Evolutionary conservation across 345 rosid species (phyloP), one percentile per base, ranked within the genome.

Genomic region (Rhodamnia rubescens): DNA sequence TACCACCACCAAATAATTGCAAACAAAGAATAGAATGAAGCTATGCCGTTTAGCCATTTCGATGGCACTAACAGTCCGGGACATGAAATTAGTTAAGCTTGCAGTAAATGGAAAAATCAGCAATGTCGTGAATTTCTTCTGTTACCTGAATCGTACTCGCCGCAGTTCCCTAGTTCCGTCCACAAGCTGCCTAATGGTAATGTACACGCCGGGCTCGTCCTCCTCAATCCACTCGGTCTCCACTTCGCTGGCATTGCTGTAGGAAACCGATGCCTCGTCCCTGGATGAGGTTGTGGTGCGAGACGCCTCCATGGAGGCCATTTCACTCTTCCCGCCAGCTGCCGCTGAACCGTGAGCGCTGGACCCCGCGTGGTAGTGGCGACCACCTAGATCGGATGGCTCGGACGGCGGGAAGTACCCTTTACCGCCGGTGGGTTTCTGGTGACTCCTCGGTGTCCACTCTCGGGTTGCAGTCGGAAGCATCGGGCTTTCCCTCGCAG

Each of bases 101-200:
- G 9, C 32, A 8, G 69, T 40, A 54, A 36, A 3, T n/a, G 11
- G n/a, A 3, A 10, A 27, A 53, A 50, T 32, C 54, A 53, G 53
- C 24, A 29, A 40, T 11, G 52, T 58, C 42, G 26, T 13, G 32
- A n/a, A 80, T 18, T 18, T 57, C 11, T 11, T n/a, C n/a, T 11
- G 51, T 83, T 93, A 97, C 99, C 99, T 95, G 96, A 97, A 97
- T 89, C 98, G 92, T 89, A 97, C 99, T 4, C 99, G 94, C 40
- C 99, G 98, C 59, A 97, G 98, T 92, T 97, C 99, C 87, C 98
- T 90, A 6, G 94, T 95, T 85, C 99, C 99, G 87, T 96, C 98
- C 2, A 88, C 92, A 75, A 96, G 89, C 86, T 94, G 99, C 89
- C 98, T 94, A 87, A 97, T 91, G 82, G 99, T 97, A 86, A 97